Evolutionary conservation across 2,329 filamentous ascomycete genomes (phyloP), one percentile per base, ranked within the genome.

Genomic region (Trichoderma cornu-damae): DNA sequence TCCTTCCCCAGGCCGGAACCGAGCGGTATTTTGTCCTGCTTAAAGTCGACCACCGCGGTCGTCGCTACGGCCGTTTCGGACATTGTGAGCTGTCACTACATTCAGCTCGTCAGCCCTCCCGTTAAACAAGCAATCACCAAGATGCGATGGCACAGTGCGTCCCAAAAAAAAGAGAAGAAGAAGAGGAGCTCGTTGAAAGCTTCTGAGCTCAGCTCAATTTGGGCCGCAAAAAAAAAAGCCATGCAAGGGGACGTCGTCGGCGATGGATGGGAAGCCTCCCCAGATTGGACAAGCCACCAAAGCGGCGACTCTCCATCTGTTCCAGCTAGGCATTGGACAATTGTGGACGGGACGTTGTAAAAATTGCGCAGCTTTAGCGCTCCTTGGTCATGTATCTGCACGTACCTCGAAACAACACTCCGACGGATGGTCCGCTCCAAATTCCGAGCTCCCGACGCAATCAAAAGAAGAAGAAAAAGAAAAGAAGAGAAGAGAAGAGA

Each of bases 1-100:
- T 77, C 75, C 63, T 75, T 78, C 48, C 74, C 70, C 69, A 72
- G 73, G 44, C 75, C 73, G 61, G 68, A 62, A 51, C 68, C 63
- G 50, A 64, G 65, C 52, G 68, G 65, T 58, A 68, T 62, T 61
- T 69, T 69, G 59, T 73, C 70, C 59, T 59, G 63, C 59, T 73
- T 71, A 49, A 68, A 68, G 60, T 72, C 66, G 66, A 68, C 63
- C 57, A 60, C 57, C 52, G 60, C 47, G 49, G 65, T 66, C 50
- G 62, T 58, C 58, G 62, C 51, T 57, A 66, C 64, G 57, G 62
- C 66, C 57, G 66, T 66, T 55, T 68, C 69, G 61, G 70, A 66
- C 71, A 73, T 72, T 58, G 61, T 68, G 63, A 58, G 37, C 16
- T 40, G 51, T 47, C 40, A 22, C 47, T 59, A 24, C 30, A 30